Evolutionary conservation across 116 monocot genomes (phyloP).

Genomic region (Posidonia oceanica): DNA sequence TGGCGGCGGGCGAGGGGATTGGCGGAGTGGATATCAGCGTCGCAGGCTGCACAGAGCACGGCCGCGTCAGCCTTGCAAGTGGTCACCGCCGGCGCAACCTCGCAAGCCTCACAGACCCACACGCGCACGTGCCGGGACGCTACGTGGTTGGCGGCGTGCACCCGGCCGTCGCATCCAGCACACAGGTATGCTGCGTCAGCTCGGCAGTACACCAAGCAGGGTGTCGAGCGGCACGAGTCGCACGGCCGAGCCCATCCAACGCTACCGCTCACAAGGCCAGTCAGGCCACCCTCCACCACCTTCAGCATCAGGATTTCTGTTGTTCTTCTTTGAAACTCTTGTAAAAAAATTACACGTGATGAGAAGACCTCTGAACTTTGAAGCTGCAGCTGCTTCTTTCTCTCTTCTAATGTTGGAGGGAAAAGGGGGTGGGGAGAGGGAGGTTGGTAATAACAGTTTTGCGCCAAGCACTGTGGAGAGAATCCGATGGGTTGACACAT

Average conservation of each 20-base stretch:
- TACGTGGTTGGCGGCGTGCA: conserved; percentile 18
- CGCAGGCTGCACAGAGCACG: conserved; percentile 57
- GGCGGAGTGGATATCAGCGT: conserved; percentile 56
- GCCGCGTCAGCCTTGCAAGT: conserved; percentile 72
- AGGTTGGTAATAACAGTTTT: conserved; percentile 5
- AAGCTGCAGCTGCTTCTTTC: neutral
- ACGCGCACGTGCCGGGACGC: conserved; percentile 15
- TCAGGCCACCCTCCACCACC: conserved; percentile 1
- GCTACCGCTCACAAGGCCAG: neutral
- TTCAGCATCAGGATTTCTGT: neutral
- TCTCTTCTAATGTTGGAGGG: too few relatives aligned
- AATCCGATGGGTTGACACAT: conserved; percentile 14
- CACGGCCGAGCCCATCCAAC: conserved; percentile 14
- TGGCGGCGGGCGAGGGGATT: conserved; percentile 68
- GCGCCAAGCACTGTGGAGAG: neutral
- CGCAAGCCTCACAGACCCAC: conserved; percentile 21
- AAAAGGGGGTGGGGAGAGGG: too few relatives aligned
- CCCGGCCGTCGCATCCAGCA: conserved; percentile 15
- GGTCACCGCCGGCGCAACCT: conserved; percentile 19
- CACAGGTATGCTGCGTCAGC: conserved; percentile 19
- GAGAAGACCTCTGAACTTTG: neutral
- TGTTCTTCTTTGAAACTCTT: too few relatives aligned
- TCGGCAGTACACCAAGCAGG: conserved; percentile 17
- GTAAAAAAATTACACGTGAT: neutral
- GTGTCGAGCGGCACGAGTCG: conserved; percentile 16